Base-by-base conservation (phyloP, 345 rosid species). In the Populus nigra region DNA sequence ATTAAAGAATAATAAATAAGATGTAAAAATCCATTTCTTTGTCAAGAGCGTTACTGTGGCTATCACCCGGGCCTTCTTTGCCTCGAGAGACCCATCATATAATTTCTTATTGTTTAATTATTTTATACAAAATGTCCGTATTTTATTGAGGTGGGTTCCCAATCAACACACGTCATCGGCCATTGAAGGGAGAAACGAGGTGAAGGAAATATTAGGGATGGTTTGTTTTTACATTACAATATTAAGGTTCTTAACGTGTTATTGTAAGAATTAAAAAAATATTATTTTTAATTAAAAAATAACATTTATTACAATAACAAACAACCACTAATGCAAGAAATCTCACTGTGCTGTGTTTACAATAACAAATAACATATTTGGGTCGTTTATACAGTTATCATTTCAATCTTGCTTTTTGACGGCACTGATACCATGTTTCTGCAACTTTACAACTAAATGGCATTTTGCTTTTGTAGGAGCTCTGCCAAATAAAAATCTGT, bases 1-100 rank as follows among this genome's bases (percentile, higher is more conserved):
- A 43, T 43, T 2, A 43, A 43, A 0, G 47, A 43, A 10, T 43
- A 43, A 43, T 11, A 11, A 43, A 43, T 43, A 43, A 11, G 47
- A 10, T 43, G 47, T 11, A 43, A 43, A 0, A 11, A 43, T 43
- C 47, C 47, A 43, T 43, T 11, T 10, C 47, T 9, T 43, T 11
- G 47, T 43, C 3, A 43, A 43, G 11, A 11, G 47, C 15, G 47
- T 43, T 43, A 2, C 47, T 13, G 15, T 43, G 47, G 11, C 12
- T 77, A 85, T 81, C 83, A 77, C 88, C 86, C 83, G 90, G 91
- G 88, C 88, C 88, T 80, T 72, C 76, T 77, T 74, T 72, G 89
- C 83, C 84, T 84, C 84, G 83, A 67, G 41, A 85, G 86, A 82
- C 92, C 89, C 91, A 88, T 87, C 83, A 78, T 62, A 45, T 74